phyloP scores from a whole-genome alignment of 169 alveolate genomes.

The Plasmodium relictum region DNA sequence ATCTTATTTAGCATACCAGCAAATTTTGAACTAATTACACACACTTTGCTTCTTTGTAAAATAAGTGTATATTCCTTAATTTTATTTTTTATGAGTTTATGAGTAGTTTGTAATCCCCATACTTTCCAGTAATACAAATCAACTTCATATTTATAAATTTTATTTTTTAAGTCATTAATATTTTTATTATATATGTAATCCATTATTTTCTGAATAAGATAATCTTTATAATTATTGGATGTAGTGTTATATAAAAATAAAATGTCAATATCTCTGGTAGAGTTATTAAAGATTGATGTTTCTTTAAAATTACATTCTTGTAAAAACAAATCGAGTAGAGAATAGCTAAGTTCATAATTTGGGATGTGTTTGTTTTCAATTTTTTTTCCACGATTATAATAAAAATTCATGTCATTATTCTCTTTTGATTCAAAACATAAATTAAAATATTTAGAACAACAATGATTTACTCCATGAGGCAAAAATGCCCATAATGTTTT shows the following conservation, averaged over 20 bases:
- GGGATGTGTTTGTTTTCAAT: not conserved
- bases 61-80: conserved; percentile 25
- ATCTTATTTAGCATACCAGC: conserved; percentile 65
- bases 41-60: conserved; percentile 58
- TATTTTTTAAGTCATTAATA: conserved; percentile 19
- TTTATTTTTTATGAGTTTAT: conserved; percentile 59
- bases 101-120: conserved; percentile 77
- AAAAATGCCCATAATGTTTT: conserved; percentile 70
- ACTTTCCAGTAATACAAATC: conserved; percentile 69
- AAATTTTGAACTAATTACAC: conserved; percentile 68
- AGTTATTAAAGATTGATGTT: not conserved
- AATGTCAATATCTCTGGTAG: conserved; percentile 55
- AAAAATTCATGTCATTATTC: not conserved
- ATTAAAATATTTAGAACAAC: conserved; percentile 27
- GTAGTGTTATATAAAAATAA: conserved; percentile 55
- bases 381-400: conserved; percentile 23
- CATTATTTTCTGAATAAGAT: conserved; percentile 57
- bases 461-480: conserved; percentile 72
- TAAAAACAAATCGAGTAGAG: conserved; percentile 37
- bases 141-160: conserved; percentile 39
- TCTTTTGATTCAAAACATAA: conserved; percentile 2
- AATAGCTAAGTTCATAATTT: conserved; percentile 21
- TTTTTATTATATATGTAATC: conserved; percentile 65
- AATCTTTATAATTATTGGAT: conserved; percentile 59
- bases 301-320: conserved; percentile 42